These are phyloP conservation scores for Camelina hispida DNA, from an alignment of 345 rosid genomes.

Conservation along the genomic window DNA sequence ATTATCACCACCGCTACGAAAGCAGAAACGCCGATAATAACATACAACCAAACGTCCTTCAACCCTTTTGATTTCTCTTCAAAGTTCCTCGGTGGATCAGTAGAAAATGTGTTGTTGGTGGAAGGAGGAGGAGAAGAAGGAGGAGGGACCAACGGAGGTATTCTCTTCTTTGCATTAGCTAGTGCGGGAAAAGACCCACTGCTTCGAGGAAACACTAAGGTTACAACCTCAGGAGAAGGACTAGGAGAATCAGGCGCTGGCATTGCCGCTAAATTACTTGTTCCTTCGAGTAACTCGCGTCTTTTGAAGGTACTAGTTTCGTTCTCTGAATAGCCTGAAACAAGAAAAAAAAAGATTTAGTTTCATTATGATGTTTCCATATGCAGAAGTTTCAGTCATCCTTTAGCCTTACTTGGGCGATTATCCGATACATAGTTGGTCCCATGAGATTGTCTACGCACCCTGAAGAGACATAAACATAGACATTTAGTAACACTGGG, in stretches of 20 bases:
- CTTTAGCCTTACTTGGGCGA: constrained; percentile 30
- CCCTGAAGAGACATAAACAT: constrained; percentile 30
- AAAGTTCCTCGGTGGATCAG: constrained; percentile 13
- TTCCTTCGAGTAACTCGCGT: constrained; percentile 67
- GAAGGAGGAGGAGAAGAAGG: constrained; percentile 30
- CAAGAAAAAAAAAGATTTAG: neutral
- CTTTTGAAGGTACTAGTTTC: constrained; percentile 51
- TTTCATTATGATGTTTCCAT: neutral
- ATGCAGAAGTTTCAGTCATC: constrained; percentile 1
- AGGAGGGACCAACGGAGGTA: constrained; percentile 35
- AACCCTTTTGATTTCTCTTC: constrained; percentile 42
- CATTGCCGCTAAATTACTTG: constrained; percentile 66
- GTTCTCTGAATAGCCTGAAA: constrained; percentile 33
- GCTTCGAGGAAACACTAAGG: constrained; percentile 63
- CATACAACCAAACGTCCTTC: constrained; percentile 57
- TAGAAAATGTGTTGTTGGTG: constrained; percentile 24
- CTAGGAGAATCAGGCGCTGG: constrained; percentile 48
- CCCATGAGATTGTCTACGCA: neutral
- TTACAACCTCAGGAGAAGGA: constrained; percentile 47
- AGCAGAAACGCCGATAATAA: constrained; percentile 49
- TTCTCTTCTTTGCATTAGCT: constrained; percentile 52
- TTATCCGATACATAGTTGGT: constrained; percentile 8
- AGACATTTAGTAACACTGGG: constrained; percentile 29
- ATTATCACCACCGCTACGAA: constrained; percentile 46
- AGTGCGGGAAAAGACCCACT: constrained; percentile 89